These are phyloP conservation scores for Naganishia onofrii DNA, from an alignment of 768 basidiomycete genomes.

Conservation along the genomic window DNA sequence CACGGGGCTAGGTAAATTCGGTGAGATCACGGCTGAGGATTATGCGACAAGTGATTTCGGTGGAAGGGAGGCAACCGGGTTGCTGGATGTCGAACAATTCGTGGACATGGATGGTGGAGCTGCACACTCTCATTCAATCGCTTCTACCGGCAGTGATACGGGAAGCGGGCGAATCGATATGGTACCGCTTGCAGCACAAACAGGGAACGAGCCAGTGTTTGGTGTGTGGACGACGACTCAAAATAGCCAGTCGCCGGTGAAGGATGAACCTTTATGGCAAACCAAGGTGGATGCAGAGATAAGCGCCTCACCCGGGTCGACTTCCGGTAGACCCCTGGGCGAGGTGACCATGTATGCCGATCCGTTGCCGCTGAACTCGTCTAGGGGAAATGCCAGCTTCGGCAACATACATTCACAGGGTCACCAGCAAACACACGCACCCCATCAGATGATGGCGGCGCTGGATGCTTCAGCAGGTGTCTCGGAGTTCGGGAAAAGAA, in stretches of 20 bases:
- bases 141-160: background rate
- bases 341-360: constrained; percentile 9
- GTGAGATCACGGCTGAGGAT: constrained; percentile 6
- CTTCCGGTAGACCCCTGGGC: background rate
- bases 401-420: background rate
- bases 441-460: background rate
- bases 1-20: background rate
- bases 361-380: background rate
- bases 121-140: background rate
- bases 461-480: constrained; percentile 3
- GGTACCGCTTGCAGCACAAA: background rate
- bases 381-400: too few species aligned
- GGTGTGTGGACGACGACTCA: constrained; percentile 13
- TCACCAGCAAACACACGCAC: background rate
- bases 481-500: constrained; percentile 28
- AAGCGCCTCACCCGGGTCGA: background rate
- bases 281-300: constrained; percentile 1
- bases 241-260: background rate
- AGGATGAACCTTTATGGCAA: constrained; percentile 9
- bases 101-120: constrained; percentile 20
- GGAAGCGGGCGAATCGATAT: background rate
- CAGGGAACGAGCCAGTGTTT: background rate
- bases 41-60: constrained; percentile 26
- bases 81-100: constrained; percentile 16
- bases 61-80: constrained; percentile 21